phyloP scores from a whole-genome alignment of 2,329 filamentous ascomycete species.

The Talaromyces sp. region DNA sequence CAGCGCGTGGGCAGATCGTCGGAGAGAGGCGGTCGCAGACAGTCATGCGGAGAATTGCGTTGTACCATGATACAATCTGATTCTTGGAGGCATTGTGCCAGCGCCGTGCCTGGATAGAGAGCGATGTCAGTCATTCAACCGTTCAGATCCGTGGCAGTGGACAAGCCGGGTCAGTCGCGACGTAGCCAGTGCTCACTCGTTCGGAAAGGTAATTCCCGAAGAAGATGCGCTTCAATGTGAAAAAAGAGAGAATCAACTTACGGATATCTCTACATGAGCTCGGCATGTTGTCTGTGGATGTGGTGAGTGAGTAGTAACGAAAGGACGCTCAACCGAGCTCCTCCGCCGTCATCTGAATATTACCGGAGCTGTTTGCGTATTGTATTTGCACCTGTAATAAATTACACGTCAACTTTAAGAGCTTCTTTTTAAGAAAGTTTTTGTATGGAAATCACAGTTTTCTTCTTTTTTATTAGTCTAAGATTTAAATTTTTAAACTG shows the following conservation, averaged over 20 bases:
- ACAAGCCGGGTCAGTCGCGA: background rate
- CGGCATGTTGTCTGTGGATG: constrained; percentile 57
- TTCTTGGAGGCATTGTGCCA: constrained; percentile 91
- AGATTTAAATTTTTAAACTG: too few relatives aligned
- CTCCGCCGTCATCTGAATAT: background rate
- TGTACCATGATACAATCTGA: constrained; percentile 95
- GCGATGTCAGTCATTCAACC: background rate
- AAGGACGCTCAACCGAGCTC: background rate
- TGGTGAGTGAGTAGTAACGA: background rate
- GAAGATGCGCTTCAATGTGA: background rate
- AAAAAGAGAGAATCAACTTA: constrained; percentile 45
- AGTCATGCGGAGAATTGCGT: constrained; percentile 80
- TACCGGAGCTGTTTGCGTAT: background rate
- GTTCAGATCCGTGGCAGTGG: background rate
- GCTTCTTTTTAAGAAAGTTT: too few relatives aligned
- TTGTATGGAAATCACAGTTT: too few relatives aligned
- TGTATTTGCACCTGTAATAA: background rate
- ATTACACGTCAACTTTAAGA: background rate
- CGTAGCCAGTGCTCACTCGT: background rate
- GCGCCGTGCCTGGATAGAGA: constrained; percentile 65
- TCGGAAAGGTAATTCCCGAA: background rate
- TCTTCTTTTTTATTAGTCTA: too few relatives aligned
- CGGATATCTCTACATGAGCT: constrained; percentile 95
- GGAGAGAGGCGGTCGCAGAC: constrained; percentile 74
- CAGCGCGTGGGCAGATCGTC: constrained; percentile 81